Percentiles rank a stretch among this genome's conserved stretches.
Evolutionary conservation across 306 rosid genomes (phyloP).

Genomic region (Medicago truncatula): MtrunA17r5.0-ANR NC_053044.1:409501-410000

Average conservation of each 20-base stretch:
- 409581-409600: neutral
- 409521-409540: no score
- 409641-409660: no score
- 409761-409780: constrained; percentile 82
- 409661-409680: neutral
- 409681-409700: constrained; percentile 17
- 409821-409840: constrained; percentile 73
- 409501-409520: no score
- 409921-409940: constrained; percentile 91
- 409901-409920: constrained; percentile 74
- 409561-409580: no score
- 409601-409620: neutral
- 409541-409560: no score
- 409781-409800: constrained; percentile 76
- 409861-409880: constrained; percentile 41
- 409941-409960: constrained; percentile 64
- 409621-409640: neutral
- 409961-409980: constrained; percentile 76
- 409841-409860: constrained; percentile 52
- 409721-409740: constrained; percentile 85
- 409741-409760: constrained; percentile 67
- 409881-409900: constrained; percentile 48
- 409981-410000: constrained; percentile 78
- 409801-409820: neutral
- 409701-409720: constrained; percentile 79